Evolutionary conservation across 2,329 filamentous ascomycete species (phyloP).

Genomic region (Exophiala lecanii-corni): DNA sequence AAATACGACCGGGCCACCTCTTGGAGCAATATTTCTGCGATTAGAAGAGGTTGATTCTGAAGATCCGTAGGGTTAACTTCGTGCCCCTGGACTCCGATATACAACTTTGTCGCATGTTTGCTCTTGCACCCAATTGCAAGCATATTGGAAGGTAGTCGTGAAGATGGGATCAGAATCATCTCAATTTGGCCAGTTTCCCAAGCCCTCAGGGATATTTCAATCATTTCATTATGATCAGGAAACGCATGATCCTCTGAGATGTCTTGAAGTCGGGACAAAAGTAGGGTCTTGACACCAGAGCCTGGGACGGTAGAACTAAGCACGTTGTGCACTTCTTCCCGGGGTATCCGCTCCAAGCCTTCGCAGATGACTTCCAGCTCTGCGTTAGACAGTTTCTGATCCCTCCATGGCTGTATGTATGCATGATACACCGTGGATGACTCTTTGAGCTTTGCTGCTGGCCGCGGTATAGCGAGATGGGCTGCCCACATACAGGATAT

Average conservation of each 20-base stretch:
- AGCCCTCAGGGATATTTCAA: slow-evolving; percentile 32
- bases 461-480: slow-evolving; percentile 45
- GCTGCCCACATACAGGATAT: slow-evolving; percentile 46
- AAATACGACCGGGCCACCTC: slow-evolving; percentile 34
- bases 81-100: slow-evolving; percentile 32
- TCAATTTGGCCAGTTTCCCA: slow-evolving; percentile 32
- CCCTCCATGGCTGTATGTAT: slow-evolving; percentile 40
- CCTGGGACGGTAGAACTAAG: slow-evolving; percentile 39
- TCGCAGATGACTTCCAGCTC: slow-evolving; percentile 47
- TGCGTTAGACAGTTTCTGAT: slow-evolving; percentile 47
- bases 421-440: slow-evolving; percentile 40
- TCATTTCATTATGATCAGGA: slow-evolving; percentile 34
- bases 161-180: slow-evolving; percentile 34
- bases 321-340: slow-evolving; percentile 41
- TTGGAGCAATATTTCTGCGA: slow-evolving; percentile 37
- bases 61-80: slow-evolving; percentile 32
- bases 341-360: slow-evolving; percentile 37
- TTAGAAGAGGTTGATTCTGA: slow-evolving; percentile 34
- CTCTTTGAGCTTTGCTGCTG: slow-evolving; percentile 13
- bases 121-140: slow-evolving; percentile 33
- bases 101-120: slow-evolving; percentile 28
- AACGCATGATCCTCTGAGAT: slow-evolving; percentile 42
- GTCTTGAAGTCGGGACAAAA: slow-evolving; percentile 32
- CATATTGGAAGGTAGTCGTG: slow-evolving; percentile 33
- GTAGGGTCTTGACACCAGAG: slow-evolving; percentile 40